Percentiles rank a stretch among this genome's conserved stretches.
phyloP scores from a whole-genome alignment of 257 asterid species.

The Nicotiana benthamiana region DNA sequence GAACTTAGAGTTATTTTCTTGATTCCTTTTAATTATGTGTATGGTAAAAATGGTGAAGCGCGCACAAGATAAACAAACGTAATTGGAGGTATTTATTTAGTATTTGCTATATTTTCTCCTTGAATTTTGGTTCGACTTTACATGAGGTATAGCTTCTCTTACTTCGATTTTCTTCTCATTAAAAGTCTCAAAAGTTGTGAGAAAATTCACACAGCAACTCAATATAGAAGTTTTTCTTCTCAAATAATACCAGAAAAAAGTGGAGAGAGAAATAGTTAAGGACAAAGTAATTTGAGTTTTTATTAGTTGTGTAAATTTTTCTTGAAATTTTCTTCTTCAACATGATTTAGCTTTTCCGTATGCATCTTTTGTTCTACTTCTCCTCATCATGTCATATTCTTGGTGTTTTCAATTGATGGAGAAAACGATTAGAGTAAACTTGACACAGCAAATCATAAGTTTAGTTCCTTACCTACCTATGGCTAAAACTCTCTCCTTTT shows the following conservation, averaged over 20 bases:
- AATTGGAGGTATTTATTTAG: slow-evolving; percentile 1
- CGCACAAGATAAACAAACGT: background rate
- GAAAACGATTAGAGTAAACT: background rate
- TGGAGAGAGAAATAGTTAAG: no score
- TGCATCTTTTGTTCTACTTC: background rate
- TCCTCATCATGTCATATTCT: background rate
- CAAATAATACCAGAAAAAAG: no score
- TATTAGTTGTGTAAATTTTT: background rate
- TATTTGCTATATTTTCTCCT: slow-evolving; percentile 8
- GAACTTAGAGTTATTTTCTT: background rate
- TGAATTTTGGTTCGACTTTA: slow-evolving; percentile 3
- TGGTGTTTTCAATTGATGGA: background rate
- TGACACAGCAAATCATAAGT: no score
- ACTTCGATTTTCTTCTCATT: background rate
- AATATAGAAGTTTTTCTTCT: no score
- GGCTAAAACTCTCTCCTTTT: background rate
- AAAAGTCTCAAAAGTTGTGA: no score
- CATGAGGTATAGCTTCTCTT: background rate
- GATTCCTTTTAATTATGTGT: background rate
- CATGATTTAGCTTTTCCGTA: no score
- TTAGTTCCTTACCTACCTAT: background rate
- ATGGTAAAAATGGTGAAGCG: background rate
- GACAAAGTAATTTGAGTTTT: background rate
- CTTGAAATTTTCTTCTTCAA: background rate
- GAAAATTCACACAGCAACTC: no score